These are phyloP conservation scores for Auriscalpium microsporum DNA, from an alignment of 768 basidiomycete genomes.

Conservation along the genomic window DNA sequence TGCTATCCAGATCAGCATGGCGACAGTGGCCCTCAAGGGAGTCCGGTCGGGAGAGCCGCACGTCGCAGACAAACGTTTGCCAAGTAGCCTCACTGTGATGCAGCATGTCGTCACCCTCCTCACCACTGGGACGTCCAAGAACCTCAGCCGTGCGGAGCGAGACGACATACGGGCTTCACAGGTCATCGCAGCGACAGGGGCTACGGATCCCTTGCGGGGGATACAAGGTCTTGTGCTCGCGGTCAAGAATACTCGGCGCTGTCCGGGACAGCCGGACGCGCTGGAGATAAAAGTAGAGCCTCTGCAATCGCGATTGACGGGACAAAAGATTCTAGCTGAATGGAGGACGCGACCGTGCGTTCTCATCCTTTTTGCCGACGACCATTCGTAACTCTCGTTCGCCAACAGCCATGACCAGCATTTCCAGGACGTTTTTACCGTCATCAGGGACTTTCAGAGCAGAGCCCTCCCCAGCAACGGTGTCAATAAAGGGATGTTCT, in stretches of 20 bases:
- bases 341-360: neutral
- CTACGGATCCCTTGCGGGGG: neutral
- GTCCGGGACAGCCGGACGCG: neutral
- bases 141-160: neutral
- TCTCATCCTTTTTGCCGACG: neutral
- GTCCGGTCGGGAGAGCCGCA: neutral
- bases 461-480: neutral
- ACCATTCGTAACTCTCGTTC: neutral
- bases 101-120: neutral
- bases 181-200: neutral
- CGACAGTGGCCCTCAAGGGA: neutral
- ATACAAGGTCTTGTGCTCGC: neutral
- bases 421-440: neutral
- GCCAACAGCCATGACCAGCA: neutral
- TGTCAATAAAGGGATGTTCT: neutral
- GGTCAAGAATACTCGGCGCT: neutral
- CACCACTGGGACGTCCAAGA: neutral
- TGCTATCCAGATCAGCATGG: neutral
- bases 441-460: neutral
- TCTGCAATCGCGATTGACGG: neutral
- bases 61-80: neutral
- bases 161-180: neutral
- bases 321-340: neutral
- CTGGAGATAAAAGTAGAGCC: neutral
- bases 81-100: neutral